Evolutionary conservation across 345 rosid genomes (phyloP), one percentile per base, ranked within the genome.

Genomic region (Rhizophora apiculata): DNA sequence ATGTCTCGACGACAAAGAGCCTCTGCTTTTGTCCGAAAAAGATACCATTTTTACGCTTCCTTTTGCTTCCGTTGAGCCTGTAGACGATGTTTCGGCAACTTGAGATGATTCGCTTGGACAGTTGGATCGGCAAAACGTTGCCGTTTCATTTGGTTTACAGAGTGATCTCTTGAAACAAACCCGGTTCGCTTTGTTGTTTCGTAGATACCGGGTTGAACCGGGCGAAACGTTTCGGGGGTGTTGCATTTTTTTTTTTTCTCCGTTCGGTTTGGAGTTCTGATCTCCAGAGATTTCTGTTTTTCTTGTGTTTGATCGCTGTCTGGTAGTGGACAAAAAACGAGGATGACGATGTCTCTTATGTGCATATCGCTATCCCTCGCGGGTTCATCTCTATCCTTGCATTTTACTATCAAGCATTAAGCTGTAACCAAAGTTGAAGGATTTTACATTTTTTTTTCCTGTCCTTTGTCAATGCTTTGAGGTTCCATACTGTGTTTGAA

Each of bases 221-320:
- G 52, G 43, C 67, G 52, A 59, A 60, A 62, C 49, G 31, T 62
- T 26, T 58, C 8, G 9, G 56, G 58, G 36, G 36, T 32, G 36
- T 32, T 32, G 36, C 1, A 1, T 32, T 32, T 32, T 34, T 6
- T 34, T 34, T 34, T 34, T 6, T 34, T 7, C 7, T 34, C 4
- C 8, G 22, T 16, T 29, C 46, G 67, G 72, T 68, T 70, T 75
- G 57, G 81, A 82, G 88, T 85, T 84, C 88, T 85, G 86, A 87
- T 89, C 90, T 88, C 81, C 72, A 82, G 77, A 81, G 82, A 76
- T 82, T 76, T 83, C 52, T 64, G 46, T 71, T 68, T 75, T 84
- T 82, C 82, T 80, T 82, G 89, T 83, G 87, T 81, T 88, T 80
- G 85, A 78, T 60, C 74, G 77, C 76, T 86, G 87, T 77, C 83